Conservation (phyloP, 495 filamentous ascomycete species). For the Barbatosphaeria neglecta region DNA sequence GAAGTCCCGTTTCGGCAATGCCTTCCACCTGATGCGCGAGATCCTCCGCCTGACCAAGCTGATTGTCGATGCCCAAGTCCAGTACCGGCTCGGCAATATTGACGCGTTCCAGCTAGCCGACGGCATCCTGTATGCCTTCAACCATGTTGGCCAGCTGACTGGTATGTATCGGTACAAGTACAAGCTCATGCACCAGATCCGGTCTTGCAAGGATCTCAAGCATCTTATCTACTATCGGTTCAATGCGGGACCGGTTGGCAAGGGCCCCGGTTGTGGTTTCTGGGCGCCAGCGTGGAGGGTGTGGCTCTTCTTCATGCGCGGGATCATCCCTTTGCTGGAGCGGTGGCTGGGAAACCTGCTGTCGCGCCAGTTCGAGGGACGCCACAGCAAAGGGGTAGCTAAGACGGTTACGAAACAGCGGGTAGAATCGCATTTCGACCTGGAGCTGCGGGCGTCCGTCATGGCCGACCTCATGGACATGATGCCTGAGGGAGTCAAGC, state of each 20-base stretch:
- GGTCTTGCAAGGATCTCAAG: constrained; percentile 98
- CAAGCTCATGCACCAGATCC: constrained; percentile 99
- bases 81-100: constrained; percentile 96
- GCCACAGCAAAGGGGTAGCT: constrained; percentile 97
- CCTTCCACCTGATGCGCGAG: constrained; percentile 98
- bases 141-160: constrained; percentile 96
- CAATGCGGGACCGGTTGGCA: constrained; percentile 94
- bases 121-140: constrained; percentile 97
- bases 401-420: constrained; percentile 99
- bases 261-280: constrained; percentile 97
- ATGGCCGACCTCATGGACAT: constrained; percentile 99
- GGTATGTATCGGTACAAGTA: constrained; percentile 99
- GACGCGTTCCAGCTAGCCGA: constrained; percentile 98
- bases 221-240: constrained; percentile 99
- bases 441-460: constrained; percentile 93
- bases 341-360: constrained; percentile 96
- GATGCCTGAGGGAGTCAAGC: constrained; percentile 99
- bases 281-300: constrained; percentile 99
- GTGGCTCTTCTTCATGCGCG: constrained; percentile 99
- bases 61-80: constrained; percentile 97
- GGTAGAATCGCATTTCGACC: constrained; percentile 97
- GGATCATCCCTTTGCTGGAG: constrained; percentile 93
- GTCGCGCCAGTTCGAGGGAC: constrained; percentile 94
- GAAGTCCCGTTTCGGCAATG: constrained; percentile 98
- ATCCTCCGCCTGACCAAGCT: constrained; percentile 96